Percentiles rank a stretch among this genome's conserved stretches.
Conservation (phyloP, 2,329 filamentous ascomycete genomes). For the Aspergillus amoenus region DNA sequence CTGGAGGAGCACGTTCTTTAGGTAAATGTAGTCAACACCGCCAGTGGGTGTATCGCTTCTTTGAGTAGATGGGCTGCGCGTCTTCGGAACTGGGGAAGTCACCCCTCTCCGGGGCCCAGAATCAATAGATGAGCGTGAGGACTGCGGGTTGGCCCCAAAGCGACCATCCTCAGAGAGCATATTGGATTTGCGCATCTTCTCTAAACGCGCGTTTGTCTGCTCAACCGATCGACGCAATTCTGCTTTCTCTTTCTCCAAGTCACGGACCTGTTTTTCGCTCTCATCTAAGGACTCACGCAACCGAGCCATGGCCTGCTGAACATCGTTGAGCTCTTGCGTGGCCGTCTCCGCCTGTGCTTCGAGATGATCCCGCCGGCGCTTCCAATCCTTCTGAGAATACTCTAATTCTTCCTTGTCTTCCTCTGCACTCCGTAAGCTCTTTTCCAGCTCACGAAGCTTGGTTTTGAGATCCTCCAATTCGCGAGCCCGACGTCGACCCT, state of each 20-base stretch:
- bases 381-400: slow-evolving; percentile 70
- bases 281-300: slow-evolving; percentile 80
- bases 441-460: slow-evolving; percentile 78
- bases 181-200: slow-evolving; percentile 72
- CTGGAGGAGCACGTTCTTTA: slow-evolving; percentile 66
- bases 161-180: slow-evolving; percentile 60
- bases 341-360: slow-evolving; percentile 70
- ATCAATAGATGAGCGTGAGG: slow-evolving; percentile 60
- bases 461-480: slow-evolving; percentile 84
- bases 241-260: slow-evolving; percentile 77
- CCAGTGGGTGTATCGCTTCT: slow-evolving; percentile 40
- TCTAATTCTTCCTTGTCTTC: slow-evolving; percentile 79
- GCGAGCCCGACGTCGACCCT: slow-evolving; percentile 71
- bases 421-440: slow-evolving; percentile 67
- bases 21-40: slow-evolving; percentile 60
- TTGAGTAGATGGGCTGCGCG: slow-evolving; percentile 32
- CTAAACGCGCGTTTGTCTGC: slow-evolving; percentile 72
- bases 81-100: slow-evolving; percentile 48
- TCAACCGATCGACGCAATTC: slow-evolving; percentile 76
- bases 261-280: slow-evolving; percentile 77
- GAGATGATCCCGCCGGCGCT: slow-evolving; percentile 70
- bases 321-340: slow-evolving; percentile 70
- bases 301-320: slow-evolving; percentile 72
- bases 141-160: slow-evolving; percentile 47
- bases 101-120: slow-evolving; percentile 48